Base-by-base conservation (phyloP, 1,284 basidiomycete species). In the Ustilago hordei region DNA sequence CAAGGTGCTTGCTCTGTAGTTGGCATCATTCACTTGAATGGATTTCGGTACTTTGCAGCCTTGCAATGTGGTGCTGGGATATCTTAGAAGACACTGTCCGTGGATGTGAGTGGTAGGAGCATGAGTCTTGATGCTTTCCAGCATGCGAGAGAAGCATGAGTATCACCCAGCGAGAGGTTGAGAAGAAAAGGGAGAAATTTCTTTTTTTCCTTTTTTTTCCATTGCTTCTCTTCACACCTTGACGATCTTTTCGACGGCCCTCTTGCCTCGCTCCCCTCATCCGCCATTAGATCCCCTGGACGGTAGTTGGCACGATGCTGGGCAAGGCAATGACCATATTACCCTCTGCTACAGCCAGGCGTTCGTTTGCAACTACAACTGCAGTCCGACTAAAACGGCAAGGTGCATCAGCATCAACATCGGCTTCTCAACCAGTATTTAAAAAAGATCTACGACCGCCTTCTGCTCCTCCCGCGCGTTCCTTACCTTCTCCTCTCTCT, bases 341-440 rank as follows among this genome's bases (percentile, higher is more conserved):
- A 6, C 39, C 2, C 39, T 3, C 39, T 7, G 13, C 19, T 9
- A 8, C n/a, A 19, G 11, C 19, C 15, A 7, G 4, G 28, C 48
- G 48, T 17, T 35, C 31, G 4, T 12, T 19, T n/a, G 8, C 52
- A 19, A 54, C 52, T 19, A 36, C 52, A 19, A 13, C 31, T 32
- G 3, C 12, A 32, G 8, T 9, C 7, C 11, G 48, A 15, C 11
- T 17, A 11, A 50, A n/a, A 50, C 48, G n/a, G n/a, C n/a, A 11
- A 3, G n/a, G 8, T 7, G 8, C 28, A 8, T 45, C 41, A 19
- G 8, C 41, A 11, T 31, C 28, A 32, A 32, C 28, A 3, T 50
- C 48, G 4, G 52, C 52, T 31, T 61, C 65, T 7, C 60, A 64
- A 36, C 67, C 67, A 0, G 67, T 69, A 15, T 50, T 69, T 11